Conservation (phyloP, 106 monocot genomes). For the Platanthera zijinensis region DNA sequence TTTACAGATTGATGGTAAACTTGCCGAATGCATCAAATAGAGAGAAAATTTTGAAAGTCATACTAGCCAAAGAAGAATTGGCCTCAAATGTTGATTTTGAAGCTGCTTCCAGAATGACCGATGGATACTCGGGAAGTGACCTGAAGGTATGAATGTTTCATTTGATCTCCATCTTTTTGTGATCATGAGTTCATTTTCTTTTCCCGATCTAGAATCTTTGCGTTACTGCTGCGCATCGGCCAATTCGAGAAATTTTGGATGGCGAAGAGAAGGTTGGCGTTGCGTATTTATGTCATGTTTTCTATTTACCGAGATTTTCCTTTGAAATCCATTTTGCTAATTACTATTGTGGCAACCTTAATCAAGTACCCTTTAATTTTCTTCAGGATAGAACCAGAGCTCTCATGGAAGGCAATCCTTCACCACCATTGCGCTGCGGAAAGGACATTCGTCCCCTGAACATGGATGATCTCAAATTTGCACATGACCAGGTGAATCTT, state of each 20-base stretch:
- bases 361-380: background rate
- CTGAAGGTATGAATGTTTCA: conserved; percentile 48
- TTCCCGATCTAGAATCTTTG: conserved; percentile 54
- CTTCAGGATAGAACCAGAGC: conserved; percentile 64
- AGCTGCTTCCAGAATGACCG: conserved; percentile 76
- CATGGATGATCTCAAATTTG: conserved; percentile 70
- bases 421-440: conserved; percentile 37
- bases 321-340: background rate
- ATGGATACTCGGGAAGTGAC: conserved; percentile 97
- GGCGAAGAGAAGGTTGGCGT: conserved; percentile 68
- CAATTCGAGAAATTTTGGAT: conserved; percentile 75
- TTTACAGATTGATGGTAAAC: conserved; percentile 69
- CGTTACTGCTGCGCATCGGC: conserved; percentile 73
- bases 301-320: background rate
- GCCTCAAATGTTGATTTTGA: conserved; percentile 56
- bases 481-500: conserved; percentile 74
- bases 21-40: conserved; percentile 66
- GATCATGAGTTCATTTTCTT: background rate
- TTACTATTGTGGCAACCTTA: too few species aligned
- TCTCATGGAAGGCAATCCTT: conserved; percentile 47
- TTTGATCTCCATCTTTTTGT: background rate
- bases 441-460: conserved; percentile 58
- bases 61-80: conserved; percentile 77
- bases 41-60: conserved; percentile 76
- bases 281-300: background rate